phyloP scores from a whole-genome alignment of 2,329 filamentous ascomycete genomes.

The Bipolaris victoriae region DNA sequence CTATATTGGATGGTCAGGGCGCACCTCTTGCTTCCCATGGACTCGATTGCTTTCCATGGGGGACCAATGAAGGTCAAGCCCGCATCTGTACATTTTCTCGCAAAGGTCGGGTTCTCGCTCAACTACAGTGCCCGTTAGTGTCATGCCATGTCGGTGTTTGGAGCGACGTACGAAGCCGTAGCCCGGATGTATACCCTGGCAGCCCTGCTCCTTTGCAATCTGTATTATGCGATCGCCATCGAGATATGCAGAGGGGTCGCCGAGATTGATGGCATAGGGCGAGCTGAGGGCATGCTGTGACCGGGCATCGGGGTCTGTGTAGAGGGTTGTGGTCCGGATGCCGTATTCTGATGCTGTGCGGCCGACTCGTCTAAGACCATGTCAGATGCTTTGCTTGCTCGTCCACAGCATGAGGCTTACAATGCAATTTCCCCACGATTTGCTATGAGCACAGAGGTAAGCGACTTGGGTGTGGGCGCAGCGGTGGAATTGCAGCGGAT shows the following conservation, averaged over 20 bases:
- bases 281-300: slow-evolving; percentile 89
- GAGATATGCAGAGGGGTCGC: slow-evolving; percentile 83
- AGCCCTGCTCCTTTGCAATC: slow-evolving; percentile 83
- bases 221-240: slow-evolving; percentile 92
- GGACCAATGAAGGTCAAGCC: slow-evolving; percentile 95
- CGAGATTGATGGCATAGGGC: slow-evolving; percentile 82
- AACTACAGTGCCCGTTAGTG: slow-evolving; percentile 52
- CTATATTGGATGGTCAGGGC: not conserved
- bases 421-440: slow-evolving; percentile 97
- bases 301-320: slow-evolving; percentile 86
- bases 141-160: not conserved
- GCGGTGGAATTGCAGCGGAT: slow-evolving; percentile 41
- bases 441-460: slow-evolving; percentile 86
- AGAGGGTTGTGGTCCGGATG: slow-evolving; percentile 91
- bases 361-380: slow-evolving; percentile 72
- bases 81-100: slow-evolving; percentile 83
- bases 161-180: slow-evolving; percentile 74
- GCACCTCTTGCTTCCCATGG: slow-evolving; percentile 91
- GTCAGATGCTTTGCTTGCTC: not conserved
- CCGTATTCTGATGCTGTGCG: slow-evolving; percentile 86
- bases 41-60: slow-evolving; percentile 74
- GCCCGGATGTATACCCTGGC: slow-evolving; percentile 90
- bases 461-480: slow-evolving; percentile 44
- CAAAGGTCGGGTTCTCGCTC: slow-evolving; percentile 92
- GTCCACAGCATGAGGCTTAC: slow-evolving; percentile 40